Conservation (phyloP, 75 land plant species). For the Selaginella moellendorffii region DNA sequence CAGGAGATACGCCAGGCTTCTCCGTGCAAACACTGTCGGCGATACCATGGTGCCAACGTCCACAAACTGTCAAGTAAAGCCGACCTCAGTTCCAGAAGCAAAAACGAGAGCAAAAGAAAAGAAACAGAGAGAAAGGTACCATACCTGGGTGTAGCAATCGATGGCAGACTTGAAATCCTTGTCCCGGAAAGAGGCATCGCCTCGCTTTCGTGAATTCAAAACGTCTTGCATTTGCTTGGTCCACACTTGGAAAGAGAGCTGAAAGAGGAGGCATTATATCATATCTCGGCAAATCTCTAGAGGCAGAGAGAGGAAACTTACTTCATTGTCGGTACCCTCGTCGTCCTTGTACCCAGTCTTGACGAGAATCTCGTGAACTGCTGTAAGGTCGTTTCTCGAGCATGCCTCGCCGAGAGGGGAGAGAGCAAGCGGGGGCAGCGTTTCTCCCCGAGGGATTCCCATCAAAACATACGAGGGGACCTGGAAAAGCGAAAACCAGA, state of each 20-base stretch:
- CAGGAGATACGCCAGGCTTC: conserved; percentile 69
- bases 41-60: conserved; percentile 86
- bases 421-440: conserved; percentile 36
- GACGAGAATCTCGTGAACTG: conserved; percentile 80
- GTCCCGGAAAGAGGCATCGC: conserved; percentile 57
- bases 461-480: conserved; percentile 64
- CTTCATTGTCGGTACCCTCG: conserved; percentile 78
- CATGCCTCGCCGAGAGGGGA: conserved; percentile 93
- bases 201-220: conserved; percentile 50
- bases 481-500: conserved; percentile 18
- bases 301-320: conserved; percentile 14
- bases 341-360: conserved; percentile 90
- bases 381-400: conserved; percentile 75
- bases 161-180: conserved; percentile 64
- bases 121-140: conserved; percentile 3
- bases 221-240: conserved; percentile 75
- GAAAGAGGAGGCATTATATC: too few relatives aligned
- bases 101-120: too few relatives aligned
- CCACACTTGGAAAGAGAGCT: conserved; percentile 93
- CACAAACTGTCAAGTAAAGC: conserved; percentile 69
- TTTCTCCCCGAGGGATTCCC: conserved; percentile 45
- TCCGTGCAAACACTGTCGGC: conserved; percentile 76
- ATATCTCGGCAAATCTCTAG: too few relatives aligned
- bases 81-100: too few relatives aligned
- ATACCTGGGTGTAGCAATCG: conserved; percentile 64